Evolutionary conservation across 768 basidiomycete genomes (phyloP), one percentile per base, ranked within the genome.

Genomic region (Daedalea quercina): DNA sequence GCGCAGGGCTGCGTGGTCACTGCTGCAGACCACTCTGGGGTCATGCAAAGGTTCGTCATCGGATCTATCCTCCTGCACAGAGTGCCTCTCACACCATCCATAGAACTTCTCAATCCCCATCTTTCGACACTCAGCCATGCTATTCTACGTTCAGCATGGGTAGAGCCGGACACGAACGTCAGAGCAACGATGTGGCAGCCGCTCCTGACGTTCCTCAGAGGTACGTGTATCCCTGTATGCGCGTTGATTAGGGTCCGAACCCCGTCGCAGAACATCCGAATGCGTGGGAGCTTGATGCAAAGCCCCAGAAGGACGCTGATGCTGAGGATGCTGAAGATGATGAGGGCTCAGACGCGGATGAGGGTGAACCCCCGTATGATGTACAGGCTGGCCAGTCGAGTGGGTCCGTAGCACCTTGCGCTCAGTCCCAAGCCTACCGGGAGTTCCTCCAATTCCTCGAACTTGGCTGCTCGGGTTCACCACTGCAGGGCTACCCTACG

Each of bases 361-460:
- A 73, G 1, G 76, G 75, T 0, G 64, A 65, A 1, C 64, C 68
- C 2, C 44, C 44, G 7, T 8, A 53, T 6, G 37, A 0, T n/a
- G 43, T 17, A n/a, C 43, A 9, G 20, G 33, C 23, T 34, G 23
- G 35, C 28, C 4, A 17, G 37, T 19, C 37, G 15, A 15, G 7
- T 3, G 15, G 7, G 17, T 6, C 37, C 8, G 17, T 15, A 40
- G 15, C 37, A 40, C 7, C 35, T 25, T 31, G 25, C 53, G 54
- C 33, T 44, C 60, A 61, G 24, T 80, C 76, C 9, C 60, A 63
- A 22, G 80, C 82, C 2, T 95, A 87, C 62, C 66, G 61, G 13
- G 83, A 87, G 46, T 94, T 97, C 67, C 70, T 93, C 20, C 77
- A 76, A 34, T 96, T 94, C 70, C 77, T 97, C 20, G 73, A 82